Conservation (phyloP, 2,329 filamentous ascomycete species). For the Cercospora sojina region DNA sequence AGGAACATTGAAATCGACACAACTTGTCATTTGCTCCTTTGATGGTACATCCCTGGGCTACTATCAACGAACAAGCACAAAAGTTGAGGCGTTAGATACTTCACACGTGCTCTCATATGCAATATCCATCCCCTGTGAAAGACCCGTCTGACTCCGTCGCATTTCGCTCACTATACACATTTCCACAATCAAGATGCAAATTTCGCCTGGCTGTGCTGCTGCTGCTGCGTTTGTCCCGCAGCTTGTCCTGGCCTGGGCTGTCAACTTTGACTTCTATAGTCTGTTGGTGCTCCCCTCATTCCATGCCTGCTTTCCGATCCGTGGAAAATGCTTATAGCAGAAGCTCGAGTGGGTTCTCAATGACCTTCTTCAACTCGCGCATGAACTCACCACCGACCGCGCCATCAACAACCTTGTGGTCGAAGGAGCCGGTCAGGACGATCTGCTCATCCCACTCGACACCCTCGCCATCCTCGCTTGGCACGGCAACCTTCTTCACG, state of each 20-base stretch:
- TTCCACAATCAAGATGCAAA: slow-evolving; percentile 18
- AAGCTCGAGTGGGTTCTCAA: slow-evolving; percentile 96
- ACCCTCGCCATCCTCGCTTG: slow-evolving; percentile 71
- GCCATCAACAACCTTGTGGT: slow-evolving; percentile 98
- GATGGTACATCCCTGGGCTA: slow-evolving; percentile 6
- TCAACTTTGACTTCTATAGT: slow-evolving; percentile 15
- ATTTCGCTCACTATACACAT: slow-evolving; percentile 27
- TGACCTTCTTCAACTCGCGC: slow-evolving; percentile 91
- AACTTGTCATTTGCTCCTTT: neutral
- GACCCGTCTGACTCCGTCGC: slow-evolving; percentile 11
- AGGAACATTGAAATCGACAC: neutral
- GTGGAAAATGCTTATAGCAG: slow-evolving; percentile 62
- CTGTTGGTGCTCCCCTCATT: slow-evolving; percentile 13
- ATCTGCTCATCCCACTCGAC: slow-evolving; percentile 98
- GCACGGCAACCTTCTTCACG: slow-evolving; percentile 90
- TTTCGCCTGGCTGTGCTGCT: neutral
- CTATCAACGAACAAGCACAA: neutral
- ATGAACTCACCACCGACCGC: slow-evolving; percentile 97
- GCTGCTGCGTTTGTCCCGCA: neutral
- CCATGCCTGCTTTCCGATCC: neutral
- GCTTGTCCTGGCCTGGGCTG: slow-evolving; percentile 3
- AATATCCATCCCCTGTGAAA: slow-evolving; percentile 2
- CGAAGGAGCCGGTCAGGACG: slow-evolving; percentile 89
- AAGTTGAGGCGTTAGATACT: neutral
- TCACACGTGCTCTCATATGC: neutral